Evolutionary conservation across 176 grass and related monocot genomes (phyloP).

Genomic region (Triticum aestivum): DNA sequence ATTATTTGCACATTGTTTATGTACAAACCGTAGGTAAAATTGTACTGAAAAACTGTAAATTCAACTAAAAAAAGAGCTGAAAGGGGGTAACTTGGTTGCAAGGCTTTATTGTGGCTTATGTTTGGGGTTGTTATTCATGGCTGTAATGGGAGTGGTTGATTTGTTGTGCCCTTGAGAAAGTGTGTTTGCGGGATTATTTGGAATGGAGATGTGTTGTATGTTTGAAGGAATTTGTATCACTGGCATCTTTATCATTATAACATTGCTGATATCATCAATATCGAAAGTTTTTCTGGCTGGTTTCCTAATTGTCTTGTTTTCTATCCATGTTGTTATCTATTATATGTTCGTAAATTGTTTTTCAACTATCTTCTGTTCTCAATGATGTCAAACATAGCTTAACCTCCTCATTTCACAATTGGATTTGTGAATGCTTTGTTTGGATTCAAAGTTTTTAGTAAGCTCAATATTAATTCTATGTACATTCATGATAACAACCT

Average conservation of each 20-base stretch:
- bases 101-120: constrained; percentile 13
- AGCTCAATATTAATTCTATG: background rate
- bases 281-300: background rate
- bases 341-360: background rate
- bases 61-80: background rate
- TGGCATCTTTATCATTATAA: background rate
- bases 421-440: background rate
- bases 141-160: background rate
- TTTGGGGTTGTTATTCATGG: constrained; percentile 3
- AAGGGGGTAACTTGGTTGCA: constrained; percentile 1
- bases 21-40: constrained; percentile 14
- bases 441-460: background rate
- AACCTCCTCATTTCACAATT: background rate
- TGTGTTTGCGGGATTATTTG: background rate
- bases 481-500: background rate
- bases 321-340: background rate
- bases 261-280: background rate
- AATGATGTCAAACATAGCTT: background rate
- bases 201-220: background rate
- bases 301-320: background rate
- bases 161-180: constrained; percentile 8
- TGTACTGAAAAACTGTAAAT: constrained; percentile 39
- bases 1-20: constrained; percentile 27
- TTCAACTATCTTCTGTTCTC: background rate
- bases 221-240: background rate